phyloP scores from a whole-genome alignment of 306 rosid species.

The Senna siamea region DNA sequence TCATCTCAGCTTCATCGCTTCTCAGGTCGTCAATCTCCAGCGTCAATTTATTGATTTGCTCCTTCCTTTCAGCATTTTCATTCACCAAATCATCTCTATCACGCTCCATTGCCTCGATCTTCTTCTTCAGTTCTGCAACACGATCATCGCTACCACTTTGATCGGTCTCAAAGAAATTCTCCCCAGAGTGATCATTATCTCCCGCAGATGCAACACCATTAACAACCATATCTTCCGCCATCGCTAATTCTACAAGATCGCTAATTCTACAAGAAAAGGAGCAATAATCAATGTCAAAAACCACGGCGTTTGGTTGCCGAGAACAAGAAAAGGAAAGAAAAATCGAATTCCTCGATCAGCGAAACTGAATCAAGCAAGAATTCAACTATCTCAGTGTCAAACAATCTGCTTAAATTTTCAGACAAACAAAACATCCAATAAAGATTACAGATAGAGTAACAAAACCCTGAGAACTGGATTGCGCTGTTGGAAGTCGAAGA shows the following conservation, averaged over 20 bases:
- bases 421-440: background rate
- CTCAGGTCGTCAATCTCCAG: constrained; percentile 57
- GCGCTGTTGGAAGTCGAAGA: background rate
- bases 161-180: background rate
- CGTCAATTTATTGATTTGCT: constrained; percentile 51
- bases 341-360: background rate
- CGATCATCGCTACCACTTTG: background rate
- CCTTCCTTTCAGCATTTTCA: constrained; percentile 55
- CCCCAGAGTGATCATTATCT: constrained; percentile 40
- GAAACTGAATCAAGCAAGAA: background rate
- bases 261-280: constrained; percentile 35
- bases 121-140: constrained; percentile 40
- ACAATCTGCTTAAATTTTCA: too few species aligned
- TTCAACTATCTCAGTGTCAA: background rate
- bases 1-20: constrained; percentile 44
- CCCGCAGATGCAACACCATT: constrained; percentile 48
- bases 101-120: constrained; percentile 58
- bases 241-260: constrained; percentile 47
- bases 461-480: constrained; percentile 10
- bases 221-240: constrained; percentile 62
- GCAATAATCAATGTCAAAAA: background rate
- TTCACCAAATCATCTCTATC: constrained; percentile 54
- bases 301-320: background rate
- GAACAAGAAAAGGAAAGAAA: too few species aligned
- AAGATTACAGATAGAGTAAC: background rate